These are phyloP conservation scores for Gracilaria gracilis DNA, from an alignment of 23 red algal species.

Conservation along the genomic window DNA sequence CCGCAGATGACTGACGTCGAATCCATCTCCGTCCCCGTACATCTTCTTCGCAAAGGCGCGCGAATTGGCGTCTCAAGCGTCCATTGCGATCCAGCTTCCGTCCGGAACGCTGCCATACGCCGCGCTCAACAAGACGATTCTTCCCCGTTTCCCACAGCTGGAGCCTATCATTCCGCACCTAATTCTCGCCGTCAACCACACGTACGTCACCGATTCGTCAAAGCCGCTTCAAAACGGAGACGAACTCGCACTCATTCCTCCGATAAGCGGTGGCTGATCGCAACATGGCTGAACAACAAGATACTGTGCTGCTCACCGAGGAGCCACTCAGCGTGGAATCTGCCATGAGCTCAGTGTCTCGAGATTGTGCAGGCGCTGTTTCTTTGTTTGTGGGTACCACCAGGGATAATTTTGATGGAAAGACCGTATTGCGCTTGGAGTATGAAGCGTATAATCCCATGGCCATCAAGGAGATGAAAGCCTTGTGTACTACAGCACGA, in stretches of 20 bases:
- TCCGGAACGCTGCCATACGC: conserved; percentile 16
- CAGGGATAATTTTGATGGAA: conserved; percentile 81
- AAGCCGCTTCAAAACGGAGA: conserved; percentile 53
- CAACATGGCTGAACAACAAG: background rate
- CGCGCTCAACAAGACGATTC: conserved; percentile 12
- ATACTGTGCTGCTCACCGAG: conserved; percentile 56
- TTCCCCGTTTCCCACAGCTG: conserved; percentile 37
- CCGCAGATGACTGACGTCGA: background rate
- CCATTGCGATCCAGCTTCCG: conserved; percentile 22
- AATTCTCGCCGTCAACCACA: conserved; percentile 68
- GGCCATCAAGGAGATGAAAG: conserved; percentile 83
- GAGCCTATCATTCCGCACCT: conserved; percentile 25
- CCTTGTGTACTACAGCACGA: conserved; percentile 49
- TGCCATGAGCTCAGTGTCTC: conserved; percentile 34
- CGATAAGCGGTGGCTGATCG: conserved; percentile 74
- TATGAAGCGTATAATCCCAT: conserved; percentile 90
- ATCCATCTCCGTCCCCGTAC: conserved; percentile 17
- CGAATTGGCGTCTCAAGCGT: conserved; percentile 43
- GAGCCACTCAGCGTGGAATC: conserved; percentile 26
- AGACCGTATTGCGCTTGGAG: conserved; percentile 75
- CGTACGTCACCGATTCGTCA: conserved; percentile 34
- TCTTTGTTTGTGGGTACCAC: conserved; percentile 88
- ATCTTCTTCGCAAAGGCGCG: conserved; percentile 74
- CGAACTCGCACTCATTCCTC: conserved; percentile 82
- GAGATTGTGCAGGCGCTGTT: conserved; percentile 63